Evolutionary conservation across 176 grass and related monocot species (phyloP), one percentile per base, ranked within the genome.

Genomic region (Aegilops sharonensis): DNA sequence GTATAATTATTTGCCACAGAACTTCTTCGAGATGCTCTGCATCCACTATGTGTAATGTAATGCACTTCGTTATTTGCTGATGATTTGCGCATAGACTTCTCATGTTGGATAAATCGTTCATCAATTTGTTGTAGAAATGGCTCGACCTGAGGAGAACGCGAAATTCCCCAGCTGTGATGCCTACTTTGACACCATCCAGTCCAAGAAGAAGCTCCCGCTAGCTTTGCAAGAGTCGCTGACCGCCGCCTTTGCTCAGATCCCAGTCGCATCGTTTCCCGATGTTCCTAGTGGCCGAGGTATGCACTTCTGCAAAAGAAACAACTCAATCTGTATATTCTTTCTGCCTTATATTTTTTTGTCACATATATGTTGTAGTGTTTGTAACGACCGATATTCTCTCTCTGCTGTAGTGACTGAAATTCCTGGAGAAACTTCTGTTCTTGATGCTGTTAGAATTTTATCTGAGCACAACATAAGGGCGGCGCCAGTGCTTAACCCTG

Each of bases 101-200:
- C 60, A 23, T 78, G 10, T 67, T 82, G n/a, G 11, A 74, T 50
- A 67, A 63, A 75, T 18, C 18, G 3, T 30, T 87, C 37, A 60
- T 69, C 10, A 13, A 25, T 68, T 83, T 92, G 21, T 32, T 83
- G 34, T 78, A 88, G 83, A 68, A 76, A 94, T 94, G 89, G 81
- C 82, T 54, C 69, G 5, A 34, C 21, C 84, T 23, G 80, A 87
- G 37, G 89, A 72, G 57, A 84, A 34, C 12, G 61, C 47, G 18
- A 77, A 86, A 30, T 78, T 87, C 31, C 93, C 91, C 18, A 92
- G 88, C 42, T 94, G 92, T 81, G 97, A 94, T 89, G 90, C 94
- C 12, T 98, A 98, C 83, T 98, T 98, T 86, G 90, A 95, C 59
- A 83, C 86, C 85, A 95, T 98, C 77, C 91, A 98, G 66, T 90